Conservation (phyloP, 768 basidiomycete species). For the Cyathus striatus region DNA sequence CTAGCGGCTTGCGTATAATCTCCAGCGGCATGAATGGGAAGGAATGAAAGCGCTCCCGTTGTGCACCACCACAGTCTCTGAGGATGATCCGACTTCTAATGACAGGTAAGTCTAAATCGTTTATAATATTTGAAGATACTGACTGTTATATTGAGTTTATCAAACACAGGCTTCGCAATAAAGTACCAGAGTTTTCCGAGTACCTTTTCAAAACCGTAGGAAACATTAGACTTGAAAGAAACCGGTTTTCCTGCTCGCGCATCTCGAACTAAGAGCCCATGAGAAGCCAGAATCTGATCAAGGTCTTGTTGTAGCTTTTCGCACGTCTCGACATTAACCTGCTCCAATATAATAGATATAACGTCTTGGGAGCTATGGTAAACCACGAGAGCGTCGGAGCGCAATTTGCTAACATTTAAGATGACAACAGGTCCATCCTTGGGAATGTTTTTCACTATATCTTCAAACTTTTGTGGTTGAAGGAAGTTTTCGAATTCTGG, state of each 20-base stretch:
- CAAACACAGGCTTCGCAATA: slow-evolving; percentile 3
- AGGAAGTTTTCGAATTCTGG: slow-evolving; percentile 14
- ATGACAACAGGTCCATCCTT: slow-evolving; percentile 10
- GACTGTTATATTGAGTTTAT: slow-evolving; percentile 3
- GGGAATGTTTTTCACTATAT: slow-evolving; percentile 4
- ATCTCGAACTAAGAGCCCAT: background rate
- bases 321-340: background rate
- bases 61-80: slow-evolving; percentile 15
- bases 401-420: slow-evolving; percentile 5
- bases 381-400: background rate
- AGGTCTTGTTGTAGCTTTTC: background rate
- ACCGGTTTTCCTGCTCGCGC: background rate
- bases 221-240: background rate
- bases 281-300: background rate
- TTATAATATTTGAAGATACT: background rate
- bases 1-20: slow-evolving; percentile 5
- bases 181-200: slow-evolving; percentile 1
- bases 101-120: background rate
- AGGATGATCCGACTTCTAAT: slow-evolving; percentile 6
- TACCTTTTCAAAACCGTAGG: background rate
- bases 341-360: background rate
- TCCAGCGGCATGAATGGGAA: slow-evolving; percentile 13
- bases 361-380: background rate
- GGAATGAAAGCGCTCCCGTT: slow-evolving; percentile 7
- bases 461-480: slow-evolving; percentile 8